Evolutionary conservation across 495 filamentous ascomycete species (phyloP), one percentile per base, ranked within the genome.

Genomic region (Hypoxylon crocopeplum): DNA sequence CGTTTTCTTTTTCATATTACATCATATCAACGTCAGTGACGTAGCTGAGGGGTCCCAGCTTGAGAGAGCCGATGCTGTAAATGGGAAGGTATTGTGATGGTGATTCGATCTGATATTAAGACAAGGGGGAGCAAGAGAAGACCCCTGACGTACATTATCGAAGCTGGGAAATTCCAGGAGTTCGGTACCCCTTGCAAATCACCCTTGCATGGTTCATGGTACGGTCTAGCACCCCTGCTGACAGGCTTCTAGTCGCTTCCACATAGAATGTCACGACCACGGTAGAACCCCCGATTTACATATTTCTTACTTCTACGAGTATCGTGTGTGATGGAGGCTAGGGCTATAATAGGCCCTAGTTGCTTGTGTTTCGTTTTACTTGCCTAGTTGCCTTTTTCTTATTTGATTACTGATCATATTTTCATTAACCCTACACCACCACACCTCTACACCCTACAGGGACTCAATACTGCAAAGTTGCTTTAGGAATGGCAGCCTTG

Each of bases 321-420:
- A 34, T 56, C 25, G 15, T 40, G 25, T 62, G 27, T 27, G 13
- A 34, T 37, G n/a, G n/a, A n/a, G n/a, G n/a, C 15, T 24, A 50
- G 37, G 17, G 22, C 15, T 22, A 33, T 58, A 34, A 49, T 42
- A 52, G 21, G 25, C 12, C 16, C 16, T 13, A 42, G 2, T 20
- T 32, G 21, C 45, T 22, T 25, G 10, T 60, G 36, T 45, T 49
- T 29, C 20, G 5, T 54, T 53, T 30, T 22, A 11, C 36, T 17
- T 29, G 29, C 30, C 8, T 0, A 40, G 11, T 27, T 37, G 12
- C 16, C 8, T 15, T 29, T 33, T 49, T 13, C 19, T 52, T 48
- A 44, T 53, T 41, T 51, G 61, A 64, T 64, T 59, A 64, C 50
- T 64, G 61, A 64, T 64, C 55, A 25, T 33, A 46, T 53, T 37